These are phyloP conservation scores for Cylindricascospora bacillispora DNA, from an alignment of 1,139 yeast species.

Conservation along the genomic window DNA sequence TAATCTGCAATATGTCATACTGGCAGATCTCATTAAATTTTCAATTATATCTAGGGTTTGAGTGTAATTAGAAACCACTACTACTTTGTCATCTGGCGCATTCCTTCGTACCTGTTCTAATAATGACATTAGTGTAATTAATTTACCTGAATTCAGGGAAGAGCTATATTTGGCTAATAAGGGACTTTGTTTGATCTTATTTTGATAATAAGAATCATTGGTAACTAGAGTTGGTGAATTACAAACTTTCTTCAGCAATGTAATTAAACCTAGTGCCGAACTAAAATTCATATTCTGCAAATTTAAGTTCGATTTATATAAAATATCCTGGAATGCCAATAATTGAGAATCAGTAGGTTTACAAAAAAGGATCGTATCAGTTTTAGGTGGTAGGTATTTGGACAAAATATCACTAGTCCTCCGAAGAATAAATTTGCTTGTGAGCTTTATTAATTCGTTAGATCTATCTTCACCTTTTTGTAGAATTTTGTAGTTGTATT, in stretches of 20 bases:
- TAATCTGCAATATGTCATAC: constrained; percentile 45
- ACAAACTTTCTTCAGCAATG: constrained; percentile 67
- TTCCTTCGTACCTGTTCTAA: constrained; percentile 33
- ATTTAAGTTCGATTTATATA: constrained; percentile 28
- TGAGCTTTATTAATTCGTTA: constrained; percentile 45
- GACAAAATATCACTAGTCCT: constrained; percentile 59
- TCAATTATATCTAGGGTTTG: constrained; percentile 75
- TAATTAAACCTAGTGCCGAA: constrained; percentile 55
- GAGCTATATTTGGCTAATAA: constrained; percentile 22
- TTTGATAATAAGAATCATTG: constrained; percentile 26
- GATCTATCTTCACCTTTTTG: constrained; percentile 51
- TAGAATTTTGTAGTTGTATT: constrained; percentile 33
- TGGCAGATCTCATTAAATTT: constrained; percentile 35
- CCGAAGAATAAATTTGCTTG: constrained; percentile 59
- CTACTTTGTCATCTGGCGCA: constrained; percentile 55
- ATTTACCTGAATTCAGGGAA: constrained; percentile 35
- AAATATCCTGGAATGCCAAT: constrained; percentile 39
- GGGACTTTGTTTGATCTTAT: constrained; percentile 4
- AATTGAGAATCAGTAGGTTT: constrained; percentile 58
- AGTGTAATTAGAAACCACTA: constrained; percentile 79
- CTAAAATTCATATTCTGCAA: constrained; percentile 27
- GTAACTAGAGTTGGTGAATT: constrained; percentile 60
- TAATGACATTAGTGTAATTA: constrained; percentile 42
- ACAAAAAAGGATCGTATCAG: constrained; percentile 70
- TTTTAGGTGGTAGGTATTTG: constrained; percentile 59